phyloP scores from a whole-genome alignment of 305 asterid species.

The Withania somnifera region DNA sequence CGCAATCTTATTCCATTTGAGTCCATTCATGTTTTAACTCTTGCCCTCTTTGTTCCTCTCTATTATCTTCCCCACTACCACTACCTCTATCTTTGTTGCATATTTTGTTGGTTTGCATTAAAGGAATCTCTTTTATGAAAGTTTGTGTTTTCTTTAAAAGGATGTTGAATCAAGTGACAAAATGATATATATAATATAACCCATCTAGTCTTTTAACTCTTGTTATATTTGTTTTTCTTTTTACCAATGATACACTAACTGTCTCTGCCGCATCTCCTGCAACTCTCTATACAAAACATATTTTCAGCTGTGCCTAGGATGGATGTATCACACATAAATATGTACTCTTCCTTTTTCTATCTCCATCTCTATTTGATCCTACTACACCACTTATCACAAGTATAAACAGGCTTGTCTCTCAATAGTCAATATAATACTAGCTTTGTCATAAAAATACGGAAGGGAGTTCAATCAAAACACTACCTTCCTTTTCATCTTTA shows the following conservation, averaged over 20 bases:
- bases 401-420: neutral
- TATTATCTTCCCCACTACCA: neutral
- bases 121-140: neutral
- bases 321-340: neutral
- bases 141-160: neutral
- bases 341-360: neutral
- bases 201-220: neutral
- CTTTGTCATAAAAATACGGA: neutral
- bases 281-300: neutral
- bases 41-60: neutral
- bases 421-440: neutral
- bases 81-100: neutral
- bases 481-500: conserved; percentile 28
- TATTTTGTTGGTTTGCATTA: neutral
- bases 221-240: neutral
- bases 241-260: neutral
- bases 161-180: neutral
- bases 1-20: neutral
- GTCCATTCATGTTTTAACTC: neutral
- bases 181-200: neutral
- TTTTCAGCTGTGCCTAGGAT: neutral
- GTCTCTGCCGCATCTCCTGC: neutral
- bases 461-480: conserved; percentile 9
- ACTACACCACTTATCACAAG: neutral
- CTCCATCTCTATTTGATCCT: neutral